Percentiles rank a stretch among this genome's conserved stretches.
Evolutionary conservation across 2,329 filamentous ascomycete genomes (phyloP).

Genomic region (Dryadomyces quercus-mongolicae): DNA sequence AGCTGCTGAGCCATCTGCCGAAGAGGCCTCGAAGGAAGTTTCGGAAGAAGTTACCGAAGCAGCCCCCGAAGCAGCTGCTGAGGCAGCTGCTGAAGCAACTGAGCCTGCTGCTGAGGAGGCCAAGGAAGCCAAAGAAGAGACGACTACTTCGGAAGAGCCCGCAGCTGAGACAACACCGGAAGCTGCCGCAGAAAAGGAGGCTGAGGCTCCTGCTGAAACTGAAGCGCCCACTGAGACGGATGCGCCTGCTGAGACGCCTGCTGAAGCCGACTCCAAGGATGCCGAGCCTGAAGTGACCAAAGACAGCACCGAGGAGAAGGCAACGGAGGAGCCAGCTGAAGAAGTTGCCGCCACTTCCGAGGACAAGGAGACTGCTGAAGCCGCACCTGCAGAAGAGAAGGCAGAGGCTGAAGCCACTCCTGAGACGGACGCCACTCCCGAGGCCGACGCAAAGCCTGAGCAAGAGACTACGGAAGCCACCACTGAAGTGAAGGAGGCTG

Average conservation of each 20-base stretch:
- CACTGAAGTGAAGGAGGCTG: slow-evolving; percentile 7
- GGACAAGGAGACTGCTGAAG: background rate
- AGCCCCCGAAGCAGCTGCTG: background rate
- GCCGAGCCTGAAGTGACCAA: background rate
- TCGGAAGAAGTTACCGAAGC: background rate
- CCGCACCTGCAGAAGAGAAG: background rate
- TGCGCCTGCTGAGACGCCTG: background rate
- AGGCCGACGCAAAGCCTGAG: background rate
- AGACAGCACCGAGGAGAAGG: background rate
- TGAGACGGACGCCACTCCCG: too few relatives aligned
- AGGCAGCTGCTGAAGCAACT: background rate
- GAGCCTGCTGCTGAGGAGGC: background rate
- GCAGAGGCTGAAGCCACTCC: background rate
- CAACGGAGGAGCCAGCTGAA: background rate
- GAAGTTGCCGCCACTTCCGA: background rate
- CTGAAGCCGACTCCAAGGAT: background rate
- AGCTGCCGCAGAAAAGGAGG: background rate
- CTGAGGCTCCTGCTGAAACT: background rate
- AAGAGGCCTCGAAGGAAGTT: background rate
- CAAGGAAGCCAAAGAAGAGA: background rate
- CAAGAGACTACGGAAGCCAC: background rate
- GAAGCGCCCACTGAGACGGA: background rate
- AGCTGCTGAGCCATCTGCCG: background rate
- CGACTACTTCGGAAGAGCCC: background rate
- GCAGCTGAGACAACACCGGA: background rate